Base-by-base conservation (phyloP, 176 grass and related monocot genomes). In the Coix lacrymajobi region DNA sequence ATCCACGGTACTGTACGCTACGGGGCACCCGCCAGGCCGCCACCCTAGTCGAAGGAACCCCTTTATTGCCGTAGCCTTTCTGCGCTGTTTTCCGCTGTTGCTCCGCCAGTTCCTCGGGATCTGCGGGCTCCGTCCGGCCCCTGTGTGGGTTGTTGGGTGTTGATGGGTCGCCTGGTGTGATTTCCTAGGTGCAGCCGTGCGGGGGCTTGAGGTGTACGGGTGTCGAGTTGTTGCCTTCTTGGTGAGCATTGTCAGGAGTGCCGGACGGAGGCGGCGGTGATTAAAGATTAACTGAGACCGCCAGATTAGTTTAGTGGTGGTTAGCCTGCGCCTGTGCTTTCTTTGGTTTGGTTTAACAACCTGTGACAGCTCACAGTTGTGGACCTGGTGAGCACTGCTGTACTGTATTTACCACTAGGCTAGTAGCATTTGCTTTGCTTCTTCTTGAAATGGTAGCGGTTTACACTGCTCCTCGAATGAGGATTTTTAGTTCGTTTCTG, bases 21-120 rank as follows among this genome's bases (percentile, higher is more conserved):
- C 37, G 17, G 11, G 68, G 51, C 43, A 7, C 11, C 61, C n/a
- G n/a, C n/a, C n/a, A n/a, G n/a, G 25, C 28, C 57, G 81, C 82
- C 70, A 26, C 46, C 71, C 52, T 62, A 66, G 22, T 14, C 34
- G 36, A 52, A 54, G 62, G 33, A 62, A 70, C 39, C 22, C 31
- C 16, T 24, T 67, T 69, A 25, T 52, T 49, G 32, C 62, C 32
- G 20, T 39, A 89, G 77, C 67, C 79, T 83, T 86, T 83, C 48
- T 33, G 79, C 73, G 79, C 60, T 79, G 73, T 83, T 82, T 22
- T 15, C 49, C 54, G 81, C 69, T 84, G 76, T 69, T 78, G 44
- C 56, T n/a, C 24, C 63, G 68, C 38, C 61, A 8, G 26, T 8
- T 51, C 41, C 74, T 73, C 69, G 83, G 83, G 88, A 86, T 90